phyloP scores from a whole-genome alignment of 2,329 filamentous ascomycete species.

The Pseudogymnoascus sp. region DNA sequence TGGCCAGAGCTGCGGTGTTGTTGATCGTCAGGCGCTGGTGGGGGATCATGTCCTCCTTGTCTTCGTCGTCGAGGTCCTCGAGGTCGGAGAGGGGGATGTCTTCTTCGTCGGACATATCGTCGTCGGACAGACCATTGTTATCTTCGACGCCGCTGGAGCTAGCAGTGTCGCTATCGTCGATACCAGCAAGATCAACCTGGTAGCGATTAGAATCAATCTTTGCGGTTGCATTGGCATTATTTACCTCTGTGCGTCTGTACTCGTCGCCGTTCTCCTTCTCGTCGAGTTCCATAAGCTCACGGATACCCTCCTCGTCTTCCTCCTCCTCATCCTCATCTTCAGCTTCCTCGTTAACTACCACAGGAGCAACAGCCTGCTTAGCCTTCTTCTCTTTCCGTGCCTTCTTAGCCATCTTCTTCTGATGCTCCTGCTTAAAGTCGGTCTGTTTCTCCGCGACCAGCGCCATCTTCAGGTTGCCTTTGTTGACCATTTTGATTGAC shows the following conservation, averaged over 20 bases:
- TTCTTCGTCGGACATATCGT: slow-evolving; percentile 63
- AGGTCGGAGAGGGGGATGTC: slow-evolving; percentile 87
- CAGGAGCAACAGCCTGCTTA: slow-evolving; percentile 22
- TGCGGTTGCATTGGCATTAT: slow-evolving; percentile 7
- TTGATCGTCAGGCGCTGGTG: slow-evolving; percentile 95
- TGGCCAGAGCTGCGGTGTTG: slow-evolving; percentile 79
- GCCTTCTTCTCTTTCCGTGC: slow-evolving; percentile 29
- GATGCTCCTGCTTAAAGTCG: slow-evolving; percentile 40
- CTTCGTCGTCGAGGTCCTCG: slow-evolving; percentile 67
- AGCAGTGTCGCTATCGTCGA: slow-evolving; percentile 57
- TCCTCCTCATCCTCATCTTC: slow-evolving; percentile 32
- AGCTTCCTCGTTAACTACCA: slow-evolving; percentile 34
- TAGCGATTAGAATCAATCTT: slow-evolving; percentile 14
- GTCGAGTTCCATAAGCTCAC: slow-evolving; percentile 22
- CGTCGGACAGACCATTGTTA: slow-evolving; percentile 36
- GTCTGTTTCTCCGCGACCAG: slow-evolving; percentile 46
- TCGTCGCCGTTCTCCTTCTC: slow-evolving; percentile 33
- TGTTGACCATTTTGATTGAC: slow-evolving; percentile 26
- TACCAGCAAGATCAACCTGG: slow-evolving; percentile 43
- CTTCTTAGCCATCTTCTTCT: slow-evolving; percentile 30
- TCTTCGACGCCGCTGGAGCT: slow-evolving; percentile 47
- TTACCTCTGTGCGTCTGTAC: slow-evolving; percentile 32
- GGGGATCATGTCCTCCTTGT: slow-evolving; percentile 78
- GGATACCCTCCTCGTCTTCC: slow-evolving; percentile 24
- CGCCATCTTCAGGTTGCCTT: slow-evolving; percentile 44